These are phyloP conservation scores for Acanthamoeba royreba DNA, from an alignment of 208 protist species.

Conservation along the genomic window DNA sequence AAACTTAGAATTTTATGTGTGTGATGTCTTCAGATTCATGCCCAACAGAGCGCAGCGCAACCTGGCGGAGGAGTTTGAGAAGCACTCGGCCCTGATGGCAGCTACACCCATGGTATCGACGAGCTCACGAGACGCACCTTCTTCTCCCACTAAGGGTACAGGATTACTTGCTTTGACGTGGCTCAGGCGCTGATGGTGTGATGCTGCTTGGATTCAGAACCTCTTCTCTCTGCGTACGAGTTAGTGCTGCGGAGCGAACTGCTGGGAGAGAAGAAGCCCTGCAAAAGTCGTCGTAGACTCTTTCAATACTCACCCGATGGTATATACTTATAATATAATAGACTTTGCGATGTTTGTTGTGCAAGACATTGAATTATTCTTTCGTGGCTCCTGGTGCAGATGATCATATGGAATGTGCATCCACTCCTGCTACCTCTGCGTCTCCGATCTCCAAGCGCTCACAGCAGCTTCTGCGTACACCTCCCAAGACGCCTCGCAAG, in stretches of 20 bases:
- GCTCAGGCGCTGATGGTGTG: too few relatives aligned
- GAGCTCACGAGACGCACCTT: not conserved
- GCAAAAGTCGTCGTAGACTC: not conserved
- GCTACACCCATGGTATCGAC: not conserved
- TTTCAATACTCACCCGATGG: not conserved
- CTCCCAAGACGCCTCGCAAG: conserved; percentile 46
- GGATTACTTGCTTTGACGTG: not conserved
- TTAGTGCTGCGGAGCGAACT: not conserved
- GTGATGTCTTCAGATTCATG: too few relatives aligned
- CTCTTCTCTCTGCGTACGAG: not conserved
- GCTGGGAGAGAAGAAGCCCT: not conserved
- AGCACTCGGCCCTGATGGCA: not conserved
- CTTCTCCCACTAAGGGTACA: not conserved
- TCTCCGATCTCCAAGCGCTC: conserved; percentile 44
- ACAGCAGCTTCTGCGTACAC: conserved; percentile 49
- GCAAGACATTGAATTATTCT: not conserved
- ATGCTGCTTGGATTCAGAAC: too few relatives aligned
- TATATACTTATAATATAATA: not conserved
- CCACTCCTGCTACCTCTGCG: not conserved
- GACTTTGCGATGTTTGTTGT: not conserved
- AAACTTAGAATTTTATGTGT: too few relatives aligned
- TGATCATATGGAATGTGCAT: not conserved
- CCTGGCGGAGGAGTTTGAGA: not conserved
- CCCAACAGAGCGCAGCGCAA: not conserved
- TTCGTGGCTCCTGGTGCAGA: not conserved